These are phyloP conservation scores for Bipolaris victoriae DNA, from an alignment of 2,329 filamentous ascomycete species.

Conservation along the genomic window DNA sequence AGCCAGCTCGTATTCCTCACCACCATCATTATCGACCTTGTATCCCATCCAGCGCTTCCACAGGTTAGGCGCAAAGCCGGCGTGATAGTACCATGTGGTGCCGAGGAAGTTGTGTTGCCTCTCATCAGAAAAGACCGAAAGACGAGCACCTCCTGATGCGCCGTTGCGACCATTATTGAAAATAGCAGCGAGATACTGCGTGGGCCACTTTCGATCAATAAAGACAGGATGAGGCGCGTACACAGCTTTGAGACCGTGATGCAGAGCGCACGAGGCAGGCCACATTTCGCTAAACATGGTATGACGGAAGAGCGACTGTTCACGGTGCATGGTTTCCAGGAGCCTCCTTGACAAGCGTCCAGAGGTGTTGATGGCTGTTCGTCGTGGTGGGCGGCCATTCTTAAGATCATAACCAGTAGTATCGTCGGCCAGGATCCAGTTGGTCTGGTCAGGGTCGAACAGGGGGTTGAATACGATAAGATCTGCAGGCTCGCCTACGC, in stretches of 20 bases:
- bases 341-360: constrained; percentile 71
- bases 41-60: constrained; percentile 64
- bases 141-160: constrained; percentile 56
- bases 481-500: constrained; percentile 74
- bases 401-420: constrained; percentile 70
- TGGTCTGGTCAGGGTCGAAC: constrained; percentile 72
- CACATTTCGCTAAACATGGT: constrained; percentile 84
- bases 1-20: constrained; percentile 51
- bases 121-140: constrained; percentile 58
- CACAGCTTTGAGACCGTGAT: constrained; percentile 78
- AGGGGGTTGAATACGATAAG: constrained; percentile 79
- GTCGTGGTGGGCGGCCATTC: constrained; percentile 66
- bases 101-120: constrained; percentile 61
- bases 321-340: constrained; percentile 74
- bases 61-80: constrained; percentile 59
- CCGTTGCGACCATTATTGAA: constrained; percentile 63
- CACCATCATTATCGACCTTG: constrained; percentile 59
- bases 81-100: constrained; percentile 61
- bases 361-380: constrained; percentile 74
- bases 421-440: constrained; percentile 75
- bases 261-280: constrained; percentile 71
- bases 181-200: constrained; percentile 59
- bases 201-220: constrained; percentile 63
- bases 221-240: constrained; percentile 66
- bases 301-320: constrained; percentile 70